phyloP scores from a whole-genome alignment of 1,139 yeast genomes.

The Diutina pseudorugosa region DNA sequence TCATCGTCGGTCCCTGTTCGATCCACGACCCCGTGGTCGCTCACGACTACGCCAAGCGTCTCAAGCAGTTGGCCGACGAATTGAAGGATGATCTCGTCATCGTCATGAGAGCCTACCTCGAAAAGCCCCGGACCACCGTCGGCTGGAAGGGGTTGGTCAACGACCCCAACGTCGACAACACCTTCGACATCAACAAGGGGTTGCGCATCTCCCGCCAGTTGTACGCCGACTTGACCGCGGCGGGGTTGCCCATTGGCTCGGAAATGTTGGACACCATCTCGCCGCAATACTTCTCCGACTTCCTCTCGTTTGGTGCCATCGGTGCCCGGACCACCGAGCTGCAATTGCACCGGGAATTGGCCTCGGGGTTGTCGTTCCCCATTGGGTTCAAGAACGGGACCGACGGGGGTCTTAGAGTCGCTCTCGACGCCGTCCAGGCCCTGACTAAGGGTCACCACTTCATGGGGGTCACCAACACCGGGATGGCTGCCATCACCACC shows the following conservation, averaged over 20 bases:
- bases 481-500: conserved; percentile 90
- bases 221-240: conserved; percentile 70
- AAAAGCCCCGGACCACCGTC: conserved; percentile 96
- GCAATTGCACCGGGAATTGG: conserved; percentile 92
- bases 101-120: conserved; percentile 94
- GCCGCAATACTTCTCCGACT: conserved; percentile 92
- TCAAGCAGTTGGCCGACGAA: conserved; percentile 57
- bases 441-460: conserved; percentile 91
- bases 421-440: conserved; percentile 88
- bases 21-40: conserved; percentile 89
- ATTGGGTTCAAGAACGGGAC: conserved; percentile 98
- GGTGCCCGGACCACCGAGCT: conserved; percentile 99
- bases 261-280: conserved; percentile 98
- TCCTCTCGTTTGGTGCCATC: conserved; percentile 90
- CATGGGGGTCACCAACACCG: conserved; percentile 94
- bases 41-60: conserved; percentile 67
- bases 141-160: conserved; percentile 99
- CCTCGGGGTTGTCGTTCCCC: conserved; percentile 95
- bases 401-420: conserved; percentile 88
- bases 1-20: conserved; percentile 92
- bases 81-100: conserved; percentile 65
- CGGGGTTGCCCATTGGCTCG: conserved; percentile 76
- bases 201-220: conserved; percentile 76
- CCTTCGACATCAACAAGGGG: conserved; percentile 94
- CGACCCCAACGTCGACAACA: conserved; percentile 89